Percentiles rank a stretch among this genome's conserved stretches.
Conservation (phyloP, 2,329 filamentous ascomycete genomes). For the Aureobasidium sp. region DNA sequence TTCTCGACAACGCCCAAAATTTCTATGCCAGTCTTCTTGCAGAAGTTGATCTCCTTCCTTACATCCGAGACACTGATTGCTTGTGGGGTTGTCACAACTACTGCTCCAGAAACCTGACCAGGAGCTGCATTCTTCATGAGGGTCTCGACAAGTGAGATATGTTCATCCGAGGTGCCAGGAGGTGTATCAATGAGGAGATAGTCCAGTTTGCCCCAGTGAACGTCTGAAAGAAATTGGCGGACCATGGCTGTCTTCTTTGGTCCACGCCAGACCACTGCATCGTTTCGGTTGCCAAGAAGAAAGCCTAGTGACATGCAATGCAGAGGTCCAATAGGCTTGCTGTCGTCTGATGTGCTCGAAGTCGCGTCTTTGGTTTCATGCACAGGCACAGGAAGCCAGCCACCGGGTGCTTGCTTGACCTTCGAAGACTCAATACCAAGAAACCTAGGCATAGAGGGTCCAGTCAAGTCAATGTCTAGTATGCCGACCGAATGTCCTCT, state of each 20-base stretch:
- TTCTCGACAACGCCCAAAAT: conserved; percentile 92
- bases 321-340: conserved; percentile 44
- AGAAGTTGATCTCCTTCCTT: conserved; percentile 91
- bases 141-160: conserved; percentile 85
- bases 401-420: conserved; percentile 82
- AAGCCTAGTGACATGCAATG: conserved; percentile 92
- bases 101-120: conserved; percentile 71
- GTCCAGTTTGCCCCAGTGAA: conserved; percentile 80
- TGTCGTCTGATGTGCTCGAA: conserved; percentile 12
- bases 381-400: conserved; percentile 84
- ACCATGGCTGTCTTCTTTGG: conserved; percentile 99
- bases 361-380: conserved; percentile 47
- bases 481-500: conserved; percentile 86
- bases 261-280: conserved; percentile 94
- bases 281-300: conserved; percentile 69
- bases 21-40: conserved; percentile 68
- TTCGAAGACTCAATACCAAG: conserved; percentile 83
- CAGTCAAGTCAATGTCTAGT: conserved; percentile 91
- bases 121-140: conserved; percentile 33
- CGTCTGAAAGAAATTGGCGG: conserved; percentile 86
- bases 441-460: conserved; percentile 91
- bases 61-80: conserved; percentile 91
- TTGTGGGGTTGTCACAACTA: conserved; percentile 93
- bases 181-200: conserved; percentile 93
- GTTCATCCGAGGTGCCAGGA: conserved; percentile 92